phyloP scores from a whole-genome alignment of 768 basidiomycete genomes.

The Mrakia blollopis region DNA sequence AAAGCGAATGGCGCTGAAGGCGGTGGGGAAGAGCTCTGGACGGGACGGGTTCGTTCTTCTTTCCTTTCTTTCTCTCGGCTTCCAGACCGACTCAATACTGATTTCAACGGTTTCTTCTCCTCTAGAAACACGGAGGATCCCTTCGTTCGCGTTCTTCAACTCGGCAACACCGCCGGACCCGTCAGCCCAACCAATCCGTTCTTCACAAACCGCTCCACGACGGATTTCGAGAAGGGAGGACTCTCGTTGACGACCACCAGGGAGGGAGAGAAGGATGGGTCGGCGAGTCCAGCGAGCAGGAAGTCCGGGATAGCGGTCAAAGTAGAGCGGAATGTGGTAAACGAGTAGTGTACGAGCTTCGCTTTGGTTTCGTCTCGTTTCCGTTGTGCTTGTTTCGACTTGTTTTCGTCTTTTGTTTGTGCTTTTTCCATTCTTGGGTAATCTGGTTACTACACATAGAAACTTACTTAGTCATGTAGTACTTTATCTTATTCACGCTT shows the following conservation, averaged over 20 bases:
- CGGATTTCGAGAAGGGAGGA: not conserved
- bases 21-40: too few species aligned
- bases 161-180: conserved; percentile 4
- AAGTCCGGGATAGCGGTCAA: not conserved
- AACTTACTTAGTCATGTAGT: too few species aligned
- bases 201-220: not conserved
- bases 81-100: not conserved
- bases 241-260: not conserved
- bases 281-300: not conserved
- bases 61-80: too few species aligned
- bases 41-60: not conserved
- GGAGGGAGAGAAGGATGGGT: not conserved
- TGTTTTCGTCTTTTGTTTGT: not conserved
- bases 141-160: not conserved
- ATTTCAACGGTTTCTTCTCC: too few species aligned
- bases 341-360: not conserved
- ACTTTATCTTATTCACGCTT: too few species aligned
- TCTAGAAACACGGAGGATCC: too few species aligned
- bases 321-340: not conserved
- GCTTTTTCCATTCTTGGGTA: not conserved
- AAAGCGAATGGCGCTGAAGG: too few species aligned
- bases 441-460: too few species aligned
- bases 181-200: not conserved
- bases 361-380: not conserved
- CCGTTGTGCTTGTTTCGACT: too few species aligned